Base-by-base conservation (phyloP, 352 stramenopile species). In the Phytophthora capsici region DNA sequence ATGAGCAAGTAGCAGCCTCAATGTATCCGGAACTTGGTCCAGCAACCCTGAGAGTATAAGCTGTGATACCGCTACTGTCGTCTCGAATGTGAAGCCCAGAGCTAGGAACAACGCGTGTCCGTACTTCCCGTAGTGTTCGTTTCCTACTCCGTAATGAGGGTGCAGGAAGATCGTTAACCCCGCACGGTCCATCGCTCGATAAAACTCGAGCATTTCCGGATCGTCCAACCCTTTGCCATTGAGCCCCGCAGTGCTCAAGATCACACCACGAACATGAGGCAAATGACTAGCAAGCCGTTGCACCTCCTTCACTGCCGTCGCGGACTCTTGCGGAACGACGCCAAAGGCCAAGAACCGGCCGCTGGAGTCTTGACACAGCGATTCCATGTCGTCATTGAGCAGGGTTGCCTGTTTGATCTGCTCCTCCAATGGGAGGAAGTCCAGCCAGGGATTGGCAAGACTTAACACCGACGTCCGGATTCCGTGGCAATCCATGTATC, bases 81-180 rank as follows among this genome's bases (percentile, higher is more conserved):
- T 88, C 73, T 90, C 81, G 64, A 90, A 90, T 28, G 81, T 81
- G 68, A 90, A 90, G 2, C 81, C 81, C 22, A 90, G 61, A 16
- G 80, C 81, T 14, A 90, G 55, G 61, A 84, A 84, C 17, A 90
- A 59, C 6, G 75, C 73, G 58, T 90, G 81, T 16, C 81, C 81
- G 41, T 82, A 85, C 58, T 80, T 66, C 43, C 63, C 53, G 36
- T 75, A 88, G 59, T 89, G 75, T 47, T 90, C 81, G 30, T 84
- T 85, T 13, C 80, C 80, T 23, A 90, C 63, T 43, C 81, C 81
- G 45, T 90, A 90, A 64, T 90, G 81, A n/a, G 81, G 81, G 22
- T 90, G 81, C 34, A 90, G 48, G 56, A 90, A 90, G 54, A 90
- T 80, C 10, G 71, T 80, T 41, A 88, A 55, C 6, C 67, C 67